Evolutionary conservation across 345 rosid genomes (phyloP).

Genomic region (Raphanus raphanistrum): DNA sequence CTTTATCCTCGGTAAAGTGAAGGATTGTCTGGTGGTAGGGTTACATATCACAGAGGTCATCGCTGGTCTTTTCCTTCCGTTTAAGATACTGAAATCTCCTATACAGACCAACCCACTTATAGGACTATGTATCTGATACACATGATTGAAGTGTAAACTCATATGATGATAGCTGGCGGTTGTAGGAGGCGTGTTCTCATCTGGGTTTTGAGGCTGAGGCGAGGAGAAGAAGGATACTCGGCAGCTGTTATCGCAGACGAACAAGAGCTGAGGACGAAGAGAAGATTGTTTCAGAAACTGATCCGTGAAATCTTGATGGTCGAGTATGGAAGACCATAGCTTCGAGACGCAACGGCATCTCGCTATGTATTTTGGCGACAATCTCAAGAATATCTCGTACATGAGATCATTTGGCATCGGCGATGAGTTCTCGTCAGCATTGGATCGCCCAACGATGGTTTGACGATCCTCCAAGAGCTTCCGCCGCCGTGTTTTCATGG

Average conservation of each 20-base stretch:
- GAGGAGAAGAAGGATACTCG: not conserved
- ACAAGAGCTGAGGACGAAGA: not conserved
- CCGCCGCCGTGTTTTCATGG: not conserved
- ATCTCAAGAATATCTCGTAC: not conserved
- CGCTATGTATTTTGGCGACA: not conserved
- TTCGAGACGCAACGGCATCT: not conserved
- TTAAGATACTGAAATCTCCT: not conserved
- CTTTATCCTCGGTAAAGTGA: not conserved
- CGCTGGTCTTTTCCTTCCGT: not conserved
- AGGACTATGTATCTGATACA: not conserved
- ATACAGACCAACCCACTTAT: not conserved
- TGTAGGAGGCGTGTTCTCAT: not conserved
- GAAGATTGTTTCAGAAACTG: not conserved
- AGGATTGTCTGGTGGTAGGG: not conserved
- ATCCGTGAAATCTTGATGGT: not conserved
- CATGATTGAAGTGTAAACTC: not conserved
- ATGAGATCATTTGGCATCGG: not conserved
- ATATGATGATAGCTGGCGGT: not conserved
- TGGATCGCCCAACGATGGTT: not conserved
- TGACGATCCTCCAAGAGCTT: not conserved
- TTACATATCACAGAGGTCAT: not conserved
- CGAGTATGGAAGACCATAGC: not conserved
- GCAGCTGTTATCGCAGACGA: not conserved
- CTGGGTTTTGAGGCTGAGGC: not conserved
- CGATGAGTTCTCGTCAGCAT: not conserved